Evolutionary conservation across 176 grass and related monocot species (phyloP), one percentile per base, ranked within the genome.

Genomic region (Carex scoparia): DNA sequence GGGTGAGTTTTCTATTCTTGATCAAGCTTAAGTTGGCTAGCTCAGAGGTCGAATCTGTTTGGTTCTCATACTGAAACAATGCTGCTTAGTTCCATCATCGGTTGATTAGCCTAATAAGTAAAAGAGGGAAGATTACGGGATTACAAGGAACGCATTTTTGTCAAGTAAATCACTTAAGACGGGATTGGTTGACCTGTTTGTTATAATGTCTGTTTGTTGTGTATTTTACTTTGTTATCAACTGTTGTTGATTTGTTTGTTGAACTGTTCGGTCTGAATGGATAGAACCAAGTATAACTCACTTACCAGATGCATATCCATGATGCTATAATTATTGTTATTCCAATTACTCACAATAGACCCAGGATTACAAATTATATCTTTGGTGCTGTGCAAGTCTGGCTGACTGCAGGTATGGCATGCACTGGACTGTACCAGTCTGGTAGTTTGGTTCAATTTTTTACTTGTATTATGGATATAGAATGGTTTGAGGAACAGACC

Each of bases 1-100:
- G 96, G 96, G 93, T 99, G 64, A 95, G 96, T 85, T 44, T 73
- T 54, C 38, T 55, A 83, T 72, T 44, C 57, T 72, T 19, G 16
- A 69, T 56, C 16, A 3, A 12, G 48, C 18, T 84, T 28, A 72
- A 10, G 35, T 69, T 84, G 61, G 7, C 33, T 84, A 18, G 31
- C 11, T 84, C 4, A 70, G 48, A 49, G 40, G 44, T 19, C 1
- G 48, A 80, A 58, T 56, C 19, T 33, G 14, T 31, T 80, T 72
- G 19, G 27, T 63, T 58, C 35, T 46, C 12, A 31, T 59, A n/a
- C 12, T 59, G 49, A 74, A 49, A 28, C 70, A 74, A 53, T 74
- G 70, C 19, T 74, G 70, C 70, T 53, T 4, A 74, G 19, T 74
- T 49, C 9, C 49, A 73, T 67, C 49, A 73, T 67, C 10, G n/a